Percentiles rank a stretch among this genome's conserved stretches.
phyloP scores from a whole-genome alignment of 176 grass and related monocot genomes.

The Hsuehochloa calcarea region DNA sequence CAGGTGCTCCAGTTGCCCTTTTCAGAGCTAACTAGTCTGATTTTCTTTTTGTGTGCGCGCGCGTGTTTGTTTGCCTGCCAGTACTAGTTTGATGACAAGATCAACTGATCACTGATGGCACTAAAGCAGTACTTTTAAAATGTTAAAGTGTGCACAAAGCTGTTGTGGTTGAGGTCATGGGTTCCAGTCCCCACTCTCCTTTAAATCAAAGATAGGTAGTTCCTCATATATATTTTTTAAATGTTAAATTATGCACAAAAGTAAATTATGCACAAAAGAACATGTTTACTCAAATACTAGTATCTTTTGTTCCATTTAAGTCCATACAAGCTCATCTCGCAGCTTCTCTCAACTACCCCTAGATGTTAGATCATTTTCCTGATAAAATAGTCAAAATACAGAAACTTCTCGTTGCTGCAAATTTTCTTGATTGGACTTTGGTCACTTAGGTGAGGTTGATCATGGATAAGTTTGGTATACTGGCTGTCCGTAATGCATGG shows the following conservation, averaged over 20 bases:
- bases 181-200: too few relatives aligned
- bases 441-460: constrained; percentile 58
- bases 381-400: background rate
- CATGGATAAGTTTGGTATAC: constrained; percentile 87
- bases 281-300: background rate
- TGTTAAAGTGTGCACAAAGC: background rate
- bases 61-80: too few relatives aligned
- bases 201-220: too few relatives aligned
- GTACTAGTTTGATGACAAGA: background rate
- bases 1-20: background rate
- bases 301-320: background rate
- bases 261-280: background rate
- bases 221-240: background rate
- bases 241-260: background rate
- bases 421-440: constrained; percentile 19
- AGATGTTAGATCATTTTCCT: background rate
- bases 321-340: background rate
- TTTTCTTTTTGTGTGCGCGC: background rate
- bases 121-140: background rate
- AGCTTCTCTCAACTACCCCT: background rate
- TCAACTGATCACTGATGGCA: background rate
- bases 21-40: background rate
- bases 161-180: too few relatives aligned
- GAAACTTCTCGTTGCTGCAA: background rate
- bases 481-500: constrained; percentile 73